Evolutionary conservation across 148 eudicot species (phyloP).

Genomic region (Salicornia ramosissima): DNA sequence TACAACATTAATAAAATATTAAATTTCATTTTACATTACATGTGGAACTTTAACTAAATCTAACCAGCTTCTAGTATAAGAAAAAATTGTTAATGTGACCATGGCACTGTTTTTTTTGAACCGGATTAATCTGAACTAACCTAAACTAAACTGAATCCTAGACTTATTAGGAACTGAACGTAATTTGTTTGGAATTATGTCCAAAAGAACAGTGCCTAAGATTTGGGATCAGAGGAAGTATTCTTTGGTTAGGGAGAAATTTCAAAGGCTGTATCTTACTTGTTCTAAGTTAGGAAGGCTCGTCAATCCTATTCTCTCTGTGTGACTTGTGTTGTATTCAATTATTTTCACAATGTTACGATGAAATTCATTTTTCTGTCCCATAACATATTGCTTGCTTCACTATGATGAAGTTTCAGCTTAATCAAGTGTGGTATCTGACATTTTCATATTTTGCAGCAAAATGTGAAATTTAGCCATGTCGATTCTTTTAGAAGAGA

Average conservation of each 20-base stretch:
- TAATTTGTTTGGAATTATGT: too few species aligned
- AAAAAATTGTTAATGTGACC: background rate
- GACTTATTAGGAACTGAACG: too few species aligned
- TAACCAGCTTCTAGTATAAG: background rate
- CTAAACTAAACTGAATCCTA: too few species aligned
- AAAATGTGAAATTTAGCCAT: constrained; percentile 27
- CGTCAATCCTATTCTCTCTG: background rate
- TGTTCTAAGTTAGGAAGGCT: background rate
- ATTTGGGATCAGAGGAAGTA: background rate
- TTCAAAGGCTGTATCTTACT: background rate
- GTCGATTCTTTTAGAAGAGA: constrained; percentile 36
- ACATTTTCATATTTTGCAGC: constrained; percentile 31
- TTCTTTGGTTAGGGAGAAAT: background rate
- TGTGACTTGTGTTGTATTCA: background rate
- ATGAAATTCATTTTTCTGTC: background rate
- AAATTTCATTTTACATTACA: background rate
- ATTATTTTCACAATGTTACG: background rate
- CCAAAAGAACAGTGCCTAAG: too few species aligned
- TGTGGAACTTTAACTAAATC: background rate
- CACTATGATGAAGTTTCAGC: background rate
- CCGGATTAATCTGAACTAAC: too few species aligned
- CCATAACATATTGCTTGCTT: background rate
- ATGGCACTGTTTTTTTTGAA: too few species aligned
- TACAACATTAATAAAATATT: too few species aligned
- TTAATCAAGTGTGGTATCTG: background rate